Base-by-base conservation (phyloP, 2,329 filamentous ascomycete genomes). In the Ophiocordyceps australis region DNA sequence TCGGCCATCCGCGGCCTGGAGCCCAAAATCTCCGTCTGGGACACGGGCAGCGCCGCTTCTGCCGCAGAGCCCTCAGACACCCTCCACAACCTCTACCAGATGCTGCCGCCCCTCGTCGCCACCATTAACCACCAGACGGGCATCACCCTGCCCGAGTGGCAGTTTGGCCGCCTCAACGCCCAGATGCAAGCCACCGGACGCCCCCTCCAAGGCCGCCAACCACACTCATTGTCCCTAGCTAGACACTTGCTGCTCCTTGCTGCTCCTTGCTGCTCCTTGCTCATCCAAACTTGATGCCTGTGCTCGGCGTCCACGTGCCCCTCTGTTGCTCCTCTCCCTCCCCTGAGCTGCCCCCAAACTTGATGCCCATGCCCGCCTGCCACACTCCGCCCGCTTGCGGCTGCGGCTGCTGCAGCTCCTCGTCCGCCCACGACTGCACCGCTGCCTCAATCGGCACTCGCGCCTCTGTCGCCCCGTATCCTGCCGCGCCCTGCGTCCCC, bases 121-220 rank as follows among this genome's bases (percentile, higher is more conserved):
- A 91, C 82, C 0, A 86, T 92, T 41, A 75, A 89, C 38, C 81
- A 91, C 32, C 82, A 92, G 57, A 91, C 81, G 0, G 81, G 81
- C 1, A 83, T 91, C 40, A 62, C 65, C 1, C 69, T 85, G 6
- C 82, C 82, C 2, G 67, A 66, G 39, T 91, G 82, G 82, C 66
- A 73, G 44, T 72, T 72, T 42, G 67, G 67, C 0, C 46, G 42
- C 29, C 33, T 57, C 29, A 48, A 48, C 11, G 51, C 50, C 6
- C 43, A 38, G 5, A 39, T 46, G 24, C 35, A 35, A 27, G 23
- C 23, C 22, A 38, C 32, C 13, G 33, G 32, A 9, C 10, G 17
- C 9, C 9, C 17, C 12, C 14, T 7, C 20, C 17, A 15, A 13
- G 11, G 20, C 20, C 6, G 20, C n/a, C n/a, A n/a, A n/a, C n/a